Evolutionary conservation across 202 grass and related monocot genomes (phyloP).

Genomic region (Brachypodium distachyon): DNA sequence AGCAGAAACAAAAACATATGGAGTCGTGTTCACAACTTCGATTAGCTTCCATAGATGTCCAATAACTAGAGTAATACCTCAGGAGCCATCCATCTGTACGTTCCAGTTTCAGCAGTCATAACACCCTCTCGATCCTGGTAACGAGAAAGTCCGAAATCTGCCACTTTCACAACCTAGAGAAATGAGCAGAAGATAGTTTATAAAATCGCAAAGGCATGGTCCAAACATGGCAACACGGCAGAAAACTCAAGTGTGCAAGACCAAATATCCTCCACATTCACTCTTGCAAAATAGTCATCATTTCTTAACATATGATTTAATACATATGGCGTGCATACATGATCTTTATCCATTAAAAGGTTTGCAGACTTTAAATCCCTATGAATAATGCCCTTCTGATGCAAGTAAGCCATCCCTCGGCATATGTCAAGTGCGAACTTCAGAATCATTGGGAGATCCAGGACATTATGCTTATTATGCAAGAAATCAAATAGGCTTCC

Average conservation of each 20-base stretch:
- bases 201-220: neutral
- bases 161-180: constrained; percentile 57
- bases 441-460: constrained; percentile 39
- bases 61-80: too few relatives aligned
- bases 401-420: constrained; percentile 64
- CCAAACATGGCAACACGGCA: neutral
- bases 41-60: too few relatives aligned
- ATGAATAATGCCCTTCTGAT: constrained; percentile 59
- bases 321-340: constrained; percentile 26
- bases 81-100: constrained; percentile 84
- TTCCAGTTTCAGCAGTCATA: constrained; percentile 85
- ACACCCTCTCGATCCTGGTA: constrained; percentile 46
- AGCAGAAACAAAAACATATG: too few relatives aligned
- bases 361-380: constrained; percentile 70
- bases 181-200: neutral
- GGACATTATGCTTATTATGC: constrained; percentile 43
- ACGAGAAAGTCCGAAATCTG: constrained; percentile 70
- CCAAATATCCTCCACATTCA: too few relatives aligned
- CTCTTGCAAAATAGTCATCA: neutral
- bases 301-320: neutral
- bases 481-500: constrained; percentile 59
- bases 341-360: constrained; percentile 54
- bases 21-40: too few relatives aligned
- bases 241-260: neutral
- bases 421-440: constrained; percentile 56